Conservation (phyloP, 129 eudicot genomes). For the Chrysanthemum seticuspe region DNA sequence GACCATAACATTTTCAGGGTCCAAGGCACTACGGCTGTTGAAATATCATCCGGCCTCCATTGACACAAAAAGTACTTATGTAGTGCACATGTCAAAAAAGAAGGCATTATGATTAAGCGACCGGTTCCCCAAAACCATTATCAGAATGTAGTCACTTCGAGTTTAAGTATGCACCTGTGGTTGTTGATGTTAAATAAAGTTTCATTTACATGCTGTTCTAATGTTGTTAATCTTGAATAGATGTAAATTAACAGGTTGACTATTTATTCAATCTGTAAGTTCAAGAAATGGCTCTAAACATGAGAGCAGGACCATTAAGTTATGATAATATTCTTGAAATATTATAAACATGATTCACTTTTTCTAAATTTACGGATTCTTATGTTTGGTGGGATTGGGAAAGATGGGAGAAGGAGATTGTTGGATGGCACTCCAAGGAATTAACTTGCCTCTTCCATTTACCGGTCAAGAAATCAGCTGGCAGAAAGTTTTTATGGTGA, state of each 20-base stretch:
- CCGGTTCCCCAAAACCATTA: conserved; percentile 93
- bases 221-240: background rate
- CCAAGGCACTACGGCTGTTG: too few species aligned
- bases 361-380: conserved; percentile 54
- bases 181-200: background rate
- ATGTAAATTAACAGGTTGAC: background rate
- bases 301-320: background rate
- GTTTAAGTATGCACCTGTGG: conserved; percentile 51
- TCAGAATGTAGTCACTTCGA: conserved; percentile 93
- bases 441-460: conserved; percentile 90
- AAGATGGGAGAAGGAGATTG: conserved; percentile 98
- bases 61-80: too few species aligned
- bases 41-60: too few species aligned
- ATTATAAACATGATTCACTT: conserved; percentile 3
- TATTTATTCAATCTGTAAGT: background rate
- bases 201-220: background rate
- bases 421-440: conserved; percentile 99
- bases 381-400: conserved; percentile 99
- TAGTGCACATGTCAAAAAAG: conserved; percentile 51
- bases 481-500: conserved; percentile 95
- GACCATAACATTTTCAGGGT: too few species aligned
- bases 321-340: background rate
- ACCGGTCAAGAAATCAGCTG: conserved; percentile 91
- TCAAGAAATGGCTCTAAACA: too few species aligned
- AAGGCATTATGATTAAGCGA: conserved; percentile 67